phyloP scores from a whole-genome alignment of 1,284 basidiomycete species.

The Paramarasmius palmivorus region DNA sequence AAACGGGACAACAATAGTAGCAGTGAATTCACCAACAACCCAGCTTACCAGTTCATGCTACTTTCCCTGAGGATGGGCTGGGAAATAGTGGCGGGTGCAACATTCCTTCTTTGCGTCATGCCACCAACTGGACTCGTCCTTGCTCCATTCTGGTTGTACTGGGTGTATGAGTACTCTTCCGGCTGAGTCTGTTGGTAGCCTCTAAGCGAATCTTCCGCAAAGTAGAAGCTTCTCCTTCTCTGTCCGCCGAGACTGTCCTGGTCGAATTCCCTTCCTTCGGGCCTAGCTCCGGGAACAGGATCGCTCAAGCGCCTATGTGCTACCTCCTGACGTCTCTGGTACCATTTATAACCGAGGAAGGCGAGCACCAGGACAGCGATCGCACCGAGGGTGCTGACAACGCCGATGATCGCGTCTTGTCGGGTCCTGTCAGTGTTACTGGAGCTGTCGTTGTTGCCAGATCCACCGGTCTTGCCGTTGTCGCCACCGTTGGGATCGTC shows the following conservation, averaged over 20 bases:
- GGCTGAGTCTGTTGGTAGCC: constrained; percentile 38
- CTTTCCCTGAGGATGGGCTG: constrained; percentile 69
- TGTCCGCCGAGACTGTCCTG: constrained; percentile 71
- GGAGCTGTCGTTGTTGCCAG: constrained; percentile 20
- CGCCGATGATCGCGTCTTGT: constrained; percentile 79
- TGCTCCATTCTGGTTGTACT: constrained; percentile 25
- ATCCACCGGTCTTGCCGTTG: constrained; percentile 19
- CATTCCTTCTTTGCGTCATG: constrained; percentile 53
- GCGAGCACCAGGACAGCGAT: constrained; percentile 66
- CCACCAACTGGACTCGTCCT: constrained; percentile 10
- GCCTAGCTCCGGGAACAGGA: constrained; percentile 45
- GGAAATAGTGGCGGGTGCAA: constrained; percentile 57
- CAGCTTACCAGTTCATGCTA: constrained; percentile 68
- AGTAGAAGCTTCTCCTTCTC: constrained; percentile 78
- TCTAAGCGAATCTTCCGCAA: constrained; percentile 75
- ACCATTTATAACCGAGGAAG: constrained; percentile 61
- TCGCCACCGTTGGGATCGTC: constrained; percentile 30
- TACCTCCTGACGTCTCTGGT: constrained; percentile 59
- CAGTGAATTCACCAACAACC: neutral
- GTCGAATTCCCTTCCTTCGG: constrained; percentile 68
- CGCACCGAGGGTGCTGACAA: constrained; percentile 72
- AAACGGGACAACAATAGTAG: no score
- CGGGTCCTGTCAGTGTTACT: constrained; percentile 41
- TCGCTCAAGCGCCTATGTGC: constrained; percentile 67
- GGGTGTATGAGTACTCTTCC: constrained; percentile 29